Evolutionary conservation across 192 early-diverging fungal species (phyloP), one percentile per base, ranked within the genome.

Genomic region (Podila minutissima): DNA sequence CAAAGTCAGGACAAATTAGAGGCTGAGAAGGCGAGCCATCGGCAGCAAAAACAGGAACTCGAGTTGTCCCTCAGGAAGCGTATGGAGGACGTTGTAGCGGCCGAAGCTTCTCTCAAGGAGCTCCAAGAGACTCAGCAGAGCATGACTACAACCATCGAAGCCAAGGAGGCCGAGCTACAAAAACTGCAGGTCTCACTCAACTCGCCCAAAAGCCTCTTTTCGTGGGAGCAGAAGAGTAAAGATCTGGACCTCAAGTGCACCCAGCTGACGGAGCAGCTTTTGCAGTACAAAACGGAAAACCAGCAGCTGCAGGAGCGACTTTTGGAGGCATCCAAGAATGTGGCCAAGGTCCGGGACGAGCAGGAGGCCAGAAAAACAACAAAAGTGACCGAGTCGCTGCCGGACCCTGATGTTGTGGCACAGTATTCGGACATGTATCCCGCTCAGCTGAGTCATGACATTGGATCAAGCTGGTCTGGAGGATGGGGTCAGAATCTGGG

Each of bases 201-300:
- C 33, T 65, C 67, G 8, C 77, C 77, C n/a, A 81, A 69, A 33
- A 62, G 71, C 7, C 46, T 64, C n/a, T 19, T 46, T 12, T 20
- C 53, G 19, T 81, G 59, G 77, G 77, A 81, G 29, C 77, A 73
- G 59, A 81, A 73, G 59, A 67, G 50, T 59, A 72, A 69, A 60
- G 77, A 73, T 22, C 53, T 81, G 26, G 77, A 73, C 33, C 19
- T 57, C 20, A 63, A 69, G 46, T 81, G 77, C 33, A 26, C 77
- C 24, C 61, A 66, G 7, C 41, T 81, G 35, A 41, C 62, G 0
- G 59, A 73, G 35, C 71, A 73, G 31, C 61, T 81, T 28, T 66
- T 49, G 33, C 77, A 73, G 66, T 73, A 60, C 59, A 69, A 81
- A 19, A 22, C 61, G 0, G 77, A 81, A n/a, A 81, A 81, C 31